phyloP scores from a whole-genome alignment of 495 filamentous ascomycete genomes.

The Podospora didyma region DNA sequence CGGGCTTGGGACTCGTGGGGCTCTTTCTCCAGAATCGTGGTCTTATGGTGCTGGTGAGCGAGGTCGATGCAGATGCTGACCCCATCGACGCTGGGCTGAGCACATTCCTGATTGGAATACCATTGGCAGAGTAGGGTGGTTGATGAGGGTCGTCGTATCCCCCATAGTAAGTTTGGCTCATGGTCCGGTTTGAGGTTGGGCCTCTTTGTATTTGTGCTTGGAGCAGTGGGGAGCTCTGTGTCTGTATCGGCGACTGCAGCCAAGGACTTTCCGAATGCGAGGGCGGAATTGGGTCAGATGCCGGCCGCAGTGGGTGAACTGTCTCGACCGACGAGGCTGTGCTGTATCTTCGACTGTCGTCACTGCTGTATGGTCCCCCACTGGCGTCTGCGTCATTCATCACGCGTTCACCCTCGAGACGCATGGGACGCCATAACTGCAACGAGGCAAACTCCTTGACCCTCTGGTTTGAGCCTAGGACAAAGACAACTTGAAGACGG shows the following conservation, averaged over 20 bases:
- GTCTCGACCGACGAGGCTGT: background rate
- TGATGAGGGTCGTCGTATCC: background rate
- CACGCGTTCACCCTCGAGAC: constrained; percentile 1
- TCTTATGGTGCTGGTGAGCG: background rate
- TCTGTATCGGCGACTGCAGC: background rate
- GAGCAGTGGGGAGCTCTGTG: background rate
- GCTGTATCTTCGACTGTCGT: background rate
- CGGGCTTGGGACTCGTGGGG: background rate
- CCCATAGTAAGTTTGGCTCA: background rate
- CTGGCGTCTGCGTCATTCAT: background rate
- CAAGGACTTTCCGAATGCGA: background rate
- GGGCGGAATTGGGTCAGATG: background rate
- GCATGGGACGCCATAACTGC: constrained; percentile 7
- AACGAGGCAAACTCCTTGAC: background rate
- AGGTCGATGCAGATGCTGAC: background rate
- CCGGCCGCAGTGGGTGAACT: background rate
- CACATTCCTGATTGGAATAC: background rate
- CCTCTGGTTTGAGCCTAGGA: background rate
- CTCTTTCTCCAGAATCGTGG: background rate
- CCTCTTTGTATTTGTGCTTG: too few species aligned
- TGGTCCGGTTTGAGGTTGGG: too few species aligned
- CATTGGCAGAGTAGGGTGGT: background rate
- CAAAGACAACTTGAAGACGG: constrained; percentile 3
- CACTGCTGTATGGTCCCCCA: background rate
- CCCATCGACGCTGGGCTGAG: background rate